These are phyloP conservation scores for Pecoramyces ruminantium DNA, from an alignment of 192 early-diverging fungal species.

Conservation along the genomic window DNA sequence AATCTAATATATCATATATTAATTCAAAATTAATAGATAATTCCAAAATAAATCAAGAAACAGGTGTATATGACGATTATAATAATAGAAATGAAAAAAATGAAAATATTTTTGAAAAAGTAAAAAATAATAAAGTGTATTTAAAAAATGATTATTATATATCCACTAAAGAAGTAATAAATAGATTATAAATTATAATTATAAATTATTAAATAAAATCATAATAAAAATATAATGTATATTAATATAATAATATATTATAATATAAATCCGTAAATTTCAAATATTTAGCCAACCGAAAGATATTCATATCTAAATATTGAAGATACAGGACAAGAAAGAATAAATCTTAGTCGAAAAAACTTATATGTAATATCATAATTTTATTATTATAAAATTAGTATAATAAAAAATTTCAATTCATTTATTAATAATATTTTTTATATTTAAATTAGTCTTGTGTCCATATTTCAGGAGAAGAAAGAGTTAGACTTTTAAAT, in stretches of 20 bases:
- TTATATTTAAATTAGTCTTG: conserved; percentile 2
- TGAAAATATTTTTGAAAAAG: neutral
- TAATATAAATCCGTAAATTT: too few relatives aligned
- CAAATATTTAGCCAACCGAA: neutral
- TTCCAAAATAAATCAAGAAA: neutral
- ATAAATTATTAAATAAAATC: neutral
- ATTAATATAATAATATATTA: too few relatives aligned
- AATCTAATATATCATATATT: neutral
- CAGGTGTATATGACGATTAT: neutral
- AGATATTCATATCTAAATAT: neutral
- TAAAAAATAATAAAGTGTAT: neutral
- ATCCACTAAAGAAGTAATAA: neutral
- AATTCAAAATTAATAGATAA: neutral
- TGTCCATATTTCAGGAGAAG: conserved; percentile 11
- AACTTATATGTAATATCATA: conserved; percentile 6
- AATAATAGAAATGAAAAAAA: neutral
- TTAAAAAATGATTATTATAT: neutral
- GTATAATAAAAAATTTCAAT: too few relatives aligned
- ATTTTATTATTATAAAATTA: too few relatives aligned
- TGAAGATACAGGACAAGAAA: conserved; percentile 1
- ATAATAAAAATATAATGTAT: neutral
- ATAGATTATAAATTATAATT: neutral
- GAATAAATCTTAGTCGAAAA: conserved; percentile 14
- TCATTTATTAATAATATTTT: neutral
- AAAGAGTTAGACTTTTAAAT: conserved; percentile 20